Conservation (phyloP, 257 asterid genomes). For the Gynochthodes officinalis region DNA sequence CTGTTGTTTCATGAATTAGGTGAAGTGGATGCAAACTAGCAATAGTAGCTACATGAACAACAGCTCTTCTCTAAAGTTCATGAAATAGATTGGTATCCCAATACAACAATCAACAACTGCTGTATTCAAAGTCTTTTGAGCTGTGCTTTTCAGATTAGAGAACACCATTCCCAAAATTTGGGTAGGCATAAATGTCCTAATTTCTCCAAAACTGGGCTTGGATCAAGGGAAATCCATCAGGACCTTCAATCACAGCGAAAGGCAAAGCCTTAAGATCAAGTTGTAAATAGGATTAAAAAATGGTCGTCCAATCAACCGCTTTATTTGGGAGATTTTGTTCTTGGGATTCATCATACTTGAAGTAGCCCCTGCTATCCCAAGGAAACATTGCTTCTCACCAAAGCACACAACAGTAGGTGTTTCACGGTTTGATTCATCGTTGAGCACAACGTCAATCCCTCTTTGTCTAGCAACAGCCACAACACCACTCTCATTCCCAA, state of each 20-base stretch:
- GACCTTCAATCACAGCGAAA: conserved; percentile 71
- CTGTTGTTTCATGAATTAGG: too few species aligned
- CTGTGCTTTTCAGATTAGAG: conserved; percentile 71
- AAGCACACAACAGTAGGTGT: conserved; percentile 87
- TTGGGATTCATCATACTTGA: too few species aligned
- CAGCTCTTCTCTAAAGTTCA: conserved; percentile 89
- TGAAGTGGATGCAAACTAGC: conserved; percentile 90
- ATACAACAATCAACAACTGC: too few species aligned
- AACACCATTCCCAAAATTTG: conserved; percentile 84
- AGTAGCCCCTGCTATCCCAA: conserved; percentile 97
- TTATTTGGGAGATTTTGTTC: conserved; percentile 77
- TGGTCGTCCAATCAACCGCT: conserved; percentile 73
- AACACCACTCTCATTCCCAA: conserved; percentile 86
- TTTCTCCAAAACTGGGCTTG: conserved; percentile 74
- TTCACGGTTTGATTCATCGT: conserved; percentile 82
- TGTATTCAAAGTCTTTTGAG: conserved; percentile 76
- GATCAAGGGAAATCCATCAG: conserved; percentile 81
- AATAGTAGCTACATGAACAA: conserved; percentile 83
- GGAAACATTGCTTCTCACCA: conserved; percentile 89
- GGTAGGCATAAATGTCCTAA: conserved; percentile 70
- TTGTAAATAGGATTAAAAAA: conserved; percentile 86
- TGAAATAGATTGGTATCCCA: conserved; percentile 82
- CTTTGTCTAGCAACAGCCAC: conserved; percentile 98
- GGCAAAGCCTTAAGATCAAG: conserved; percentile 70
- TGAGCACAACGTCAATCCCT: too few species aligned